phyloP scores from a whole-genome alignment of 1,284 basidiomycete genomes.

The Mycosarcoma maydis region DNA sequence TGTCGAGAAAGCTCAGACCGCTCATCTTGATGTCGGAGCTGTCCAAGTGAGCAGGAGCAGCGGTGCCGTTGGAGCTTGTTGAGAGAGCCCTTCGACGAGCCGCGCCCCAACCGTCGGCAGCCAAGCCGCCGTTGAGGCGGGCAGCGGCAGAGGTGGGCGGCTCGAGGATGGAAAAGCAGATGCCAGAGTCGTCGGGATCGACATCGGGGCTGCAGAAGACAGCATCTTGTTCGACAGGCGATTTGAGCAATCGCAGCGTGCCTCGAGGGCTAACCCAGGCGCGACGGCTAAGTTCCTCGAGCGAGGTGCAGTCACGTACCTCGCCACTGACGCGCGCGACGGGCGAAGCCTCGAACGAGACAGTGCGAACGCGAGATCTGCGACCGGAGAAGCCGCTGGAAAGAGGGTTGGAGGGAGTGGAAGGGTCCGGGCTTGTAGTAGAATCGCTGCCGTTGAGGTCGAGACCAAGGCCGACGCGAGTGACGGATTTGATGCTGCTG shows the following conservation, averaged over 20 bases:
- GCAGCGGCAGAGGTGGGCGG: background rate
- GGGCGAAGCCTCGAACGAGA: slow-evolving; percentile 47
- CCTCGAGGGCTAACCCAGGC: slow-evolving; percentile 55
- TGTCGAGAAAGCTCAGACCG: slow-evolving; percentile 60
- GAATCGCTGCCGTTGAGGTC: slow-evolving; percentile 40
- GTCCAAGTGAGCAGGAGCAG: slow-evolving; percentile 25
- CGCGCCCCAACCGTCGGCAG: slow-evolving; percentile 35
- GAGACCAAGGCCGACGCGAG: slow-evolving; percentile 39
- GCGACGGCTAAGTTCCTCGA: slow-evolving; percentile 52
- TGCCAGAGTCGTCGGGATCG: slow-evolving; percentile 49
- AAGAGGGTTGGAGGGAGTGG: slow-evolving; percentile 30
- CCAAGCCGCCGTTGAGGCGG: slow-evolving; percentile 24
- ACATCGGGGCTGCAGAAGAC: slow-evolving; percentile 32
- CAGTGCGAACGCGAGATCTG: slow-evolving; percentile 30
- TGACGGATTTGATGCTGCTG: slow-evolving; percentile 27
- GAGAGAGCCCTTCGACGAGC: slow-evolving; percentile 26
- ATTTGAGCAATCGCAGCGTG: slow-evolving; percentile 47
- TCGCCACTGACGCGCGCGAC: slow-evolving; percentile 37
- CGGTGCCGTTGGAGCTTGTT: slow-evolving; percentile 27
- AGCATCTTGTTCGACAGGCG: slow-evolving; percentile 36
- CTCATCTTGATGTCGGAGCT: slow-evolving; percentile 53
- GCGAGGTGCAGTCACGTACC: slow-evolving; percentile 29
- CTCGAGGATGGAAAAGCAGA: slow-evolving; percentile 27
- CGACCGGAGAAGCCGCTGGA: slow-evolving; percentile 19
- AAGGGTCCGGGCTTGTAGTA: slow-evolving; percentile 28